A percentile compares a stretch with the other conserved stretches of the same genome.
phyloP scores from a whole-genome alignment of 805 yeast species.

The Starmerella scarabaei region DNA sequence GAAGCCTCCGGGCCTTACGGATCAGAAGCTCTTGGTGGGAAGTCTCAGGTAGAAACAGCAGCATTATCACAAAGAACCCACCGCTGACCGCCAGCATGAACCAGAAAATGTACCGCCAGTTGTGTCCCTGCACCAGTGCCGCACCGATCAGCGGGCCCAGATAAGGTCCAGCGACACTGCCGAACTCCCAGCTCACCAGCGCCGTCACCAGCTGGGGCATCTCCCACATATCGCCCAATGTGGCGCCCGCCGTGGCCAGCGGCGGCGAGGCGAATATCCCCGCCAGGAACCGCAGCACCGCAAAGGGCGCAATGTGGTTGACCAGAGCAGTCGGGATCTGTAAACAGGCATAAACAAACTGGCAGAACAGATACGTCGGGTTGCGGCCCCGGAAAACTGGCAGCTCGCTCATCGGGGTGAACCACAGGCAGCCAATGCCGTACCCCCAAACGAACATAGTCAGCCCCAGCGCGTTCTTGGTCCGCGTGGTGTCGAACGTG shows the following conservation, averaged over 20 bases:
- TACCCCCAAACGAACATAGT: conserved; percentile 47
- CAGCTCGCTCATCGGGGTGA: conserved; percentile 44
- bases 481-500: conserved; percentile 31
- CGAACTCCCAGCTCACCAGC: conserved; percentile 41
- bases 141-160: conserved; percentile 48
- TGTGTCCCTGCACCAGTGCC: conserved; percentile 33
- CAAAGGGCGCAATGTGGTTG: conserved; percentile 38
- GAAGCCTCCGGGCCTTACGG: conserved; percentile 37
- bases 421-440: conserved; percentile 45
- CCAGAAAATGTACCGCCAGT: conserved; percentile 48
- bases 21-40: conserved; percentile 33
- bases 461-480: conserved; percentile 38
- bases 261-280: conserved; percentile 48
- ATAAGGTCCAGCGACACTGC: conserved; percentile 43
- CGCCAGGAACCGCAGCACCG: conserved; percentile 39
- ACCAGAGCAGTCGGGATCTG: conserved; percentile 47
- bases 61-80: conserved; percentile 28
- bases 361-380: conserved; percentile 34
- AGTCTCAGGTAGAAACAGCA: conserved; percentile 39
- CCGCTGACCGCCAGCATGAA: conserved; percentile 33
- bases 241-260: conserved; percentile 46
- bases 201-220: conserved; percentile 36
- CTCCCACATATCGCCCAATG: conserved; percentile 37
- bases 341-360: conserved; percentile 36
- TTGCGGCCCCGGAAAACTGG: conserved; percentile 36